A percentile compares a stretch with the other conserved stretches of the same genome.
Evolutionary conservation across 305 asterid genomes (phyloP).

Genomic region (Caryopteris hybrid): DNA sequence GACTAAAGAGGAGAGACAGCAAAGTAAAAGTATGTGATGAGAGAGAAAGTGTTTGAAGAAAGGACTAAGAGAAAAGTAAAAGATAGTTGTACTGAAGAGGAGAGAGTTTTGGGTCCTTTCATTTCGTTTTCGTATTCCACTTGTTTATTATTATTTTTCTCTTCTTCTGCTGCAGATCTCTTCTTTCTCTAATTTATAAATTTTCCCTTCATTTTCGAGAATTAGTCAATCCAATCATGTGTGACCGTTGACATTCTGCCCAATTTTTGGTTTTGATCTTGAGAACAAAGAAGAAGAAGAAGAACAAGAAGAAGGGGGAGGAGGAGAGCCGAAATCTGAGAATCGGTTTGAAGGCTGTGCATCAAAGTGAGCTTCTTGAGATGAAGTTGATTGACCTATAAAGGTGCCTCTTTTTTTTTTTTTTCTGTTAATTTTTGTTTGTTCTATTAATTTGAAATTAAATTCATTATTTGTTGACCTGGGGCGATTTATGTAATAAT

Average conservation of each 20-base stretch:
- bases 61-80: slow-evolving; percentile 20
- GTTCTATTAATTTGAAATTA: background rate
- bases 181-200: background rate
- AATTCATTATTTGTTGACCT: slow-evolving; percentile 1
- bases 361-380: slow-evolving; percentile 4
- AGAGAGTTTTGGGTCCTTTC: slow-evolving; percentile 23
- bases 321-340: slow-evolving; percentile 14
- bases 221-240: slow-evolving; percentile 10
- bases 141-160: background rate
- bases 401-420: slow-evolving; percentile 13
- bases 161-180: slow-evolving; percentile 28
- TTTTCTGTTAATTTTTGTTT: too few relatives aligned
- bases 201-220: slow-evolving; percentile 10
- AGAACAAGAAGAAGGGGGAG: background rate
- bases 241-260: background rate
- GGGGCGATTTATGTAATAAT: slow-evolving; percentile 1
- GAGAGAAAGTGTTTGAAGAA: slow-evolving; percentile 18
- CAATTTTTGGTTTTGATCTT: background rate
- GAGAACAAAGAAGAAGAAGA: background rate
- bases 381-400: slow-evolving; percentile 25
- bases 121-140: slow-evolving; percentile 12
- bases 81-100: slow-evolving; percentile 18
- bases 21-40: slow-evolving; percentile 1
- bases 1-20: background rate
- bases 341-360: slow-evolving; percentile 14